Conservation (phyloP, 352 stramenopile genomes). For the Chloridella minuta region DNA sequence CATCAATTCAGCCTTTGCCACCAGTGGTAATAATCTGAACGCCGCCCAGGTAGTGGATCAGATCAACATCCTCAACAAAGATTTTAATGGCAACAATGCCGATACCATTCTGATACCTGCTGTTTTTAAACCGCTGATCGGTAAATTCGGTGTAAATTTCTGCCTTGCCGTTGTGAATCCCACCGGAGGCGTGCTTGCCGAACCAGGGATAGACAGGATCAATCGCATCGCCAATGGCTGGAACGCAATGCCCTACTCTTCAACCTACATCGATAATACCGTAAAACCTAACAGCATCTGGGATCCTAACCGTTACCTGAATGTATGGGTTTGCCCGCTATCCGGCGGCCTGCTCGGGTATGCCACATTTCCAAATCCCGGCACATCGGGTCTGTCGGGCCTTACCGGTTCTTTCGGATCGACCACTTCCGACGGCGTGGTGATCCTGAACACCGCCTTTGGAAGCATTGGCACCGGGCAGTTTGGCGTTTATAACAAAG, state of each 20-base stretch:
- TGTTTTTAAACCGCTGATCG: not conserved
- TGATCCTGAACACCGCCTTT: not conserved
- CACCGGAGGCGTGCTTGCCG: not conserved
- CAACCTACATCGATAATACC: not conserved
- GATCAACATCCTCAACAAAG: not conserved
- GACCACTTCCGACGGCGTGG: not conserved
- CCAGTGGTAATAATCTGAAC: not conserved
- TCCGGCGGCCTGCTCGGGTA: not conserved
- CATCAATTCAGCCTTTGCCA: not conserved
- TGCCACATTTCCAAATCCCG: not conserved
- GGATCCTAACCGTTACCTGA: not conserved
- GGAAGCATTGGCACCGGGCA: not conserved
- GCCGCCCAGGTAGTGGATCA: not conserved
- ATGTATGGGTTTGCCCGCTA: not conserved
- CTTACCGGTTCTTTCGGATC: not conserved
- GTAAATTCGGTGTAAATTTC: not conserved
- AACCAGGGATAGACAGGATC: not conserved
- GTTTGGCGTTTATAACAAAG: not conserved
- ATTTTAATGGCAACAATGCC: not conserved
- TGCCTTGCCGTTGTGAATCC: not conserved
- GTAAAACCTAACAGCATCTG: not conserved
- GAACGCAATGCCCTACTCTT: not conserved
- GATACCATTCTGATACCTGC: not conserved
- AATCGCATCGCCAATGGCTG: not conserved
- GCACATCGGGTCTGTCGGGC: not conserved